A percentile compares a stretch with the other conserved stretches of the same genome.
Evolutionary conservation across 352 stramenopile species (phyloP).

Genomic region (Pythium myriotylum): DNA sequence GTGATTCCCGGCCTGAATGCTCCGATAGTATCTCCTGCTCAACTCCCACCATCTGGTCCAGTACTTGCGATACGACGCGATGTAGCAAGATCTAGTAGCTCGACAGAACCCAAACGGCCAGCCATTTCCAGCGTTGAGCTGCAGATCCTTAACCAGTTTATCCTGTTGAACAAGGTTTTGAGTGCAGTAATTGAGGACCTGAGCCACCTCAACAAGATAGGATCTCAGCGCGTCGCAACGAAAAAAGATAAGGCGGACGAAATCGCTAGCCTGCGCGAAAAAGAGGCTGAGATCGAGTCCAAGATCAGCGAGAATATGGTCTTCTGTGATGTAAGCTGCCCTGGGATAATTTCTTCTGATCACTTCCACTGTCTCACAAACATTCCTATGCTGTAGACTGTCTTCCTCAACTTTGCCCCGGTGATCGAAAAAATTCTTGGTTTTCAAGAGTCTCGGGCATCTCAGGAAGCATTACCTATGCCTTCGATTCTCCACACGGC

Average conservation of each 20-base stretch:
- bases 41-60: neutral
- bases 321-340: slow-evolving; percentile 21
- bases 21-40: slow-evolving; percentile 1
- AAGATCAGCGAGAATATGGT: slow-evolving; percentile 21
- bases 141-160: slow-evolving; percentile 49
- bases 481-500: slow-evolving; percentile 14
- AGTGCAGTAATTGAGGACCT: slow-evolving; percentile 50
- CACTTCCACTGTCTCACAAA: neutral
- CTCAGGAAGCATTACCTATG: neutral
- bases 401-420: slow-evolving; percentile 27
- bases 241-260: slow-evolving; percentile 13
- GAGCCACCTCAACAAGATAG: slow-evolving; percentile 42
- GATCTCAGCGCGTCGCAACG: slow-evolving; percentile 29
- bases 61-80: slow-evolving; percentile 10
- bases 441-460: slow-evolving; percentile 1
- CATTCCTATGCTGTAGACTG: slow-evolving; percentile 3
- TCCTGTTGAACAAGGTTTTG: slow-evolving; percentile 46
- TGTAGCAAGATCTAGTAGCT: neutral
- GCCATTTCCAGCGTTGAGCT: slow-evolving; percentile 26
- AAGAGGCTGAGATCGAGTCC: slow-evolving; percentile 16
- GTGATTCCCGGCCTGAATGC: slow-evolving; percentile 22
- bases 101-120: neutral
- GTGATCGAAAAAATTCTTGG: slow-evolving; percentile 25
- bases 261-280: neutral
- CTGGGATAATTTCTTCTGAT: neutral